Conservation (phyloP, 169 alveolate species). For the Condylostoma magnum region DNA sequence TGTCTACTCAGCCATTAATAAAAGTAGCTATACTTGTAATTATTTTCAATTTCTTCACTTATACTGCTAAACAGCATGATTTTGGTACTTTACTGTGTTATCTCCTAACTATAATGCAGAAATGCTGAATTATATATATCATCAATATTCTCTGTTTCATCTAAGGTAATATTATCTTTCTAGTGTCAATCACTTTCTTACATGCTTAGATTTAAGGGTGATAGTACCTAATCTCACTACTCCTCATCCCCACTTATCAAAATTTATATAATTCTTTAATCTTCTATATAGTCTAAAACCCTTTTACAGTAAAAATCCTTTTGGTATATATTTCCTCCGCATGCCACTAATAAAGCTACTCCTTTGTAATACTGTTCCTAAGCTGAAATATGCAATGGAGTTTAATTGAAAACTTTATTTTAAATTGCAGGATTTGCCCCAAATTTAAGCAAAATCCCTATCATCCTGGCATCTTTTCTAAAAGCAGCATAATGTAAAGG, state of each 20-base stretch:
- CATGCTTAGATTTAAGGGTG: too few relatives aligned
- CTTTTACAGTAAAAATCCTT: neutral
- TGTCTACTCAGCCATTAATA: neutral
- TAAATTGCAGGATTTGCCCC: conserved; percentile 34
- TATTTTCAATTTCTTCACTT: too few relatives aligned
- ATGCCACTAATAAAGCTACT: neutral
- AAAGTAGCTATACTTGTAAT: neutral
- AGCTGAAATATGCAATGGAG: conserved; percentile 51
- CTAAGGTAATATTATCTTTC: too few relatives aligned
- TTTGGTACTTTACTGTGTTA: too few relatives aligned
- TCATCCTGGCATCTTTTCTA: neutral
- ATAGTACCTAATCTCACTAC: too few relatives aligned
- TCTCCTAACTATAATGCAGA: too few relatives aligned
- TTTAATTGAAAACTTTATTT: conserved; percentile 36
- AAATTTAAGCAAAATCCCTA: neutral
- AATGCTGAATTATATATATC: too few relatives aligned
- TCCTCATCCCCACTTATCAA: too few relatives aligned
- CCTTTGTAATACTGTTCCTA: neutral
- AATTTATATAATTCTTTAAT: neutral
- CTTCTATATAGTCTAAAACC: neutral
- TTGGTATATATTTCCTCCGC: neutral
- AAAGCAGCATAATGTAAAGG: conserved; percentile 19
- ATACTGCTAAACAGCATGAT: too few relatives aligned
- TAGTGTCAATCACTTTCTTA: too few relatives aligned
- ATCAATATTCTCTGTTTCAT: too few relatives aligned